A percentile compares a stretch with the other conserved stretches of the same genome.
Conservation (phyloP, 306 rosid genomes). For the Corylus americana region DNA sequence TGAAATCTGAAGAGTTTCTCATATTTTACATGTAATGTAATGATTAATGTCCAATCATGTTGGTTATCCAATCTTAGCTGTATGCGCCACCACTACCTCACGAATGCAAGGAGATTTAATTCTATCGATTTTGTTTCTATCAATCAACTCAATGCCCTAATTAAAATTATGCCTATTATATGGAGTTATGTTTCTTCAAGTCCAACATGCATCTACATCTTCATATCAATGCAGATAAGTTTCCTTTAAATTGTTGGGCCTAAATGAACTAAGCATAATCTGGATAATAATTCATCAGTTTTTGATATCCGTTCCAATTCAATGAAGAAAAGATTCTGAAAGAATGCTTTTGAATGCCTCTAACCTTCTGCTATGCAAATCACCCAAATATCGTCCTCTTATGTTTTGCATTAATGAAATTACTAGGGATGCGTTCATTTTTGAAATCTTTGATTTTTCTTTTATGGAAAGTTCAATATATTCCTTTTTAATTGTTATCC, state of each 20-base stretch:
- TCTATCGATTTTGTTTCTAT: background rate
- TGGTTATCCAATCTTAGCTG: background rate
- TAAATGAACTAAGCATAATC: background rate
- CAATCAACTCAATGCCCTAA: background rate
- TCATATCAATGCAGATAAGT: background rate
- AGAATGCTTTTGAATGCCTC: background rate
- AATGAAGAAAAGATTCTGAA: background rate
- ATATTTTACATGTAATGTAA: background rate
- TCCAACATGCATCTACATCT: slow-evolving; percentile 6
- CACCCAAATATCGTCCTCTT: background rate
- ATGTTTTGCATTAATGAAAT: slow-evolving; percentile 17
- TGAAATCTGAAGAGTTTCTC: background rate
- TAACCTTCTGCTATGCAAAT: background rate
- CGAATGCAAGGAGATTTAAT: background rate
- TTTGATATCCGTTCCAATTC: background rate
- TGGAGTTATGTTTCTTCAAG: slow-evolving; percentile 6
- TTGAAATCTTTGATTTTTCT: background rate
- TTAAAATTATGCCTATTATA: background rate
- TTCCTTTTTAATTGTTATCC: slow-evolving; percentile 4
- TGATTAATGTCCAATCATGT: background rate
- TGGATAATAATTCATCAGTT: background rate
- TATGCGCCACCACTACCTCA: background rate
- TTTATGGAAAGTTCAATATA: background rate
- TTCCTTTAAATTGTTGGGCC: background rate
- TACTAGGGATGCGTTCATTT: background rate